Conservation (phyloP, 73 alveolate genomes). For the Tetrahymena borealis region DNA sequence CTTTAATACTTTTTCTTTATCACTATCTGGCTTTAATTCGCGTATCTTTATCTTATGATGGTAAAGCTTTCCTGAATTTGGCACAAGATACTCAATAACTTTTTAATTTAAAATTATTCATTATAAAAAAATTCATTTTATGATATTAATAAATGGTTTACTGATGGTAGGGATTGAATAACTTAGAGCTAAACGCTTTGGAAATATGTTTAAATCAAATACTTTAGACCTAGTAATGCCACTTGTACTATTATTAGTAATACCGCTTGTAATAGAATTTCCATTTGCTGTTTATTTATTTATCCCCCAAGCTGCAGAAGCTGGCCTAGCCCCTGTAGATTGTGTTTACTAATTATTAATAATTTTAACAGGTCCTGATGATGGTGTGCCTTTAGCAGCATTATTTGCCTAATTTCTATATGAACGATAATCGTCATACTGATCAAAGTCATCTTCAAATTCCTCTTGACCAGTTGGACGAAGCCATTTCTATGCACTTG, state of each 20-base stretch:
- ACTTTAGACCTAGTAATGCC: not conserved
- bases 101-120: not conserved
- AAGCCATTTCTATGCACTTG: not conserved
- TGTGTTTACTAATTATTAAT: not conserved
- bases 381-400: not conserved
- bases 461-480: not conserved
- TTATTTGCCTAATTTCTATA: not conserved
- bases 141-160: not conserved
- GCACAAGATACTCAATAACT: slow-evolving; percentile 76
- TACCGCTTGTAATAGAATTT: not conserved
- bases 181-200: not conserved
- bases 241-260: not conserved
- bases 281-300: not conserved
- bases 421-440: not conserved
- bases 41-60: slow-evolving; percentile 82
- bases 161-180: not conserved
- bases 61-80: slow-evolving; percentile 76
- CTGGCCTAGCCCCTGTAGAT: not conserved
- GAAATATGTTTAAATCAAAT: not conserved
- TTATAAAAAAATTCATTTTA: not conserved
- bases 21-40: slow-evolving; percentile 61
- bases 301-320: not conserved
- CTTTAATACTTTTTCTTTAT: slow-evolving; percentile 59
- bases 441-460: not conserved
- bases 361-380: not conserved